Evolutionary conservation across 371 early-diverging fungal species (phyloP), one percentile per base, ranked within the genome.

Genomic region (Vairimorpha apis): DNA sequence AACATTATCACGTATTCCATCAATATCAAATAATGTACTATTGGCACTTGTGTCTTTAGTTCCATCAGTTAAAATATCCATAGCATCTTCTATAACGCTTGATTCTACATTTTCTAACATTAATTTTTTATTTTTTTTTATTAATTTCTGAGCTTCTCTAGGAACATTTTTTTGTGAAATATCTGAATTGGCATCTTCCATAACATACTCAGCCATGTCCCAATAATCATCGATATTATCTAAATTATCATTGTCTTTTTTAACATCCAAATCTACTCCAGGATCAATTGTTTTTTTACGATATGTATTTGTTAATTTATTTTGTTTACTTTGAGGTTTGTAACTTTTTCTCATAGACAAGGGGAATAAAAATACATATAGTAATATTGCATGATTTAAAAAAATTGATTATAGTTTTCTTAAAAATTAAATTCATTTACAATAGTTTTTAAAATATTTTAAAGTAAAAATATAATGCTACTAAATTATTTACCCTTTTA

Each of bases 181-280:
- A 2, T 44, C 23, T 32, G 30, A 35, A 18, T 73, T 70, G 23
- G 56, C 58, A 47, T 76, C 67, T 25, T 60, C 69, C 35, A 75
- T 60, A 1, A 72, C 69, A 18, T 65, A 44, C 13, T 63, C 67
- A 18, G 76, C 79, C 13, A 63, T 70, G 1, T 55, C 56, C 76
- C 76, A 80, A 30, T 74, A 80, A 21, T 73, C 80, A 65, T 76
- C 77, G 41, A 80, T 73, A 71, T 76, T 76, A 62, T 79, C 79
- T 10, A 79, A 41, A 47, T 72, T 55, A 66, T 79, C 74, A 7
- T 72, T 74, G 35, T 79, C 79, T 23, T 64, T 67, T 35, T 68
- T 68, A 13, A 79, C 59, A 33, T 71, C 63, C 16, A 74, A 21
- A 13, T 43, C 63, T 60, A 68, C 55, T 32, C 53, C 60, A 8